Percentiles rank a stretch among this genome's conserved stretches.
phyloP scores from a whole-genome alignment of 1,284 basidiomycete genomes.

The Sphagnurus paluster region DNA sequence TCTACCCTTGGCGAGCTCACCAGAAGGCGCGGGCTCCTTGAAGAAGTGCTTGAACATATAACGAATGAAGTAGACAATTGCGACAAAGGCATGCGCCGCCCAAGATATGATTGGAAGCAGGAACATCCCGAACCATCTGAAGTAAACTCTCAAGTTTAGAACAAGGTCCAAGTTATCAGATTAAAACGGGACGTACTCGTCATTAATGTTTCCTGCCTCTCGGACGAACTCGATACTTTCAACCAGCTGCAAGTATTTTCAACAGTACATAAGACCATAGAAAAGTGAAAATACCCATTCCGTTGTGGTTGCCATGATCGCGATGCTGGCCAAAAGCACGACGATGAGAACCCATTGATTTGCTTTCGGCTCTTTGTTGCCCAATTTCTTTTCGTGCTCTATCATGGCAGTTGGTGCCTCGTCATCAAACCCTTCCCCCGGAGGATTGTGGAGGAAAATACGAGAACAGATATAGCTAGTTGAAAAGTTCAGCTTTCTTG shows the following conservation, averaged over 20 bases:
- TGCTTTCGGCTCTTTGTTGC: conserved; percentile 49
- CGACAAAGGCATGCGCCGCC: conserved; percentile 62
- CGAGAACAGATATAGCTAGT: conserved; percentile 62
- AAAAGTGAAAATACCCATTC: conserved; percentile 51
- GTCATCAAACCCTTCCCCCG: conserved; percentile 53
- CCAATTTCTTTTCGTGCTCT: conserved; percentile 42
- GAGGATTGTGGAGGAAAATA: conserved; percentile 67
- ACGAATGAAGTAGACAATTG: conserved; percentile 51
- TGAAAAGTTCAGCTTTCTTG: neutral
- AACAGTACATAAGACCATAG: neutral
- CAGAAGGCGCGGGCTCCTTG: conserved; percentile 39
- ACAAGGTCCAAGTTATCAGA: conserved; percentile 1
- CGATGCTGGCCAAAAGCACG: conserved; percentile 53
- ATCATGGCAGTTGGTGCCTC: conserved; percentile 46
- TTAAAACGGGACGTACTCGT: conserved; percentile 42
- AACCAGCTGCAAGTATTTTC: conserved; percentile 46
- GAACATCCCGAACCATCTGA: conserved; percentile 69
- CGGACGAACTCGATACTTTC: conserved; percentile 59
- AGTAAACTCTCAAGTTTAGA: conserved; percentile 2
- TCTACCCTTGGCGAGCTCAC: conserved; percentile 53
- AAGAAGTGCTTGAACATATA: conserved; percentile 35
- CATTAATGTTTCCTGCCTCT: conserved; percentile 37
- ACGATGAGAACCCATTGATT: conserved; percentile 60
- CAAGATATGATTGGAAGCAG: conserved; percentile 70
- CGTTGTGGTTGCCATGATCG: conserved; percentile 62